Evolutionary conservation across 2,329 filamentous ascomycete species (phyloP), one percentile per base, ranked within the genome.

Genomic region (Diaporthe velutina): DNA sequence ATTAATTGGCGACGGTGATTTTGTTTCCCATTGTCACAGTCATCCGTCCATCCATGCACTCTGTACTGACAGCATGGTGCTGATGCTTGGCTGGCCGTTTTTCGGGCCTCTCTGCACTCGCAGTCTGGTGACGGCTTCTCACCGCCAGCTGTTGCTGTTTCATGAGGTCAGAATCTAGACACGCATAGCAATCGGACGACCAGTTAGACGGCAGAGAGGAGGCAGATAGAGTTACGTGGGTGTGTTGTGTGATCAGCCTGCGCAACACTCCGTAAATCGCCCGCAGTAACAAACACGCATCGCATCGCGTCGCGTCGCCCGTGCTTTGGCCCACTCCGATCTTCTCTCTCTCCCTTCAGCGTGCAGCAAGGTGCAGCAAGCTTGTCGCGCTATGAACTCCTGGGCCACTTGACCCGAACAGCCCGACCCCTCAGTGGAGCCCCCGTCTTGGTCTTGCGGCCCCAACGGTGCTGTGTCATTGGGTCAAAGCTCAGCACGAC

Each of bases 361-460:
- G 33, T 68, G 64, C 64, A 68, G 64, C 64, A 68, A 50, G 45
- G 33, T 68, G 64, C 64, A 68, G 64, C 64, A 68, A 50, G 45
- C 64, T 68, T 68, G 45, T 52, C 45, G 45, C 64, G 64, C 64
- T 68, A 54, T 54, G 64, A 35, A 68, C 64, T 54, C 9, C 45
- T 54, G 64, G 64, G 64, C 64, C 64, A 68, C 64, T 68, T 68
- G 64, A 68, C 64, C 64, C 64, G 64, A 50, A 35, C 45, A 40
- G 64, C n/a, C 64, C 64, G 64, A 68, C 64, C 64, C 64, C 64
- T 68, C 64, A 68, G 64, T 68, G 64, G 64, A 68, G 64, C 64
- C 45, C 45, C 64, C 22, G 5, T 15, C 33, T 25, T 52, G 61
- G 61, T 50, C 45, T 33, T 38, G 45, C 58, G 58, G 38, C 38